Conservation (phyloP, 495 filamentous ascomycete species). For the Neurospora terricola region DNA sequence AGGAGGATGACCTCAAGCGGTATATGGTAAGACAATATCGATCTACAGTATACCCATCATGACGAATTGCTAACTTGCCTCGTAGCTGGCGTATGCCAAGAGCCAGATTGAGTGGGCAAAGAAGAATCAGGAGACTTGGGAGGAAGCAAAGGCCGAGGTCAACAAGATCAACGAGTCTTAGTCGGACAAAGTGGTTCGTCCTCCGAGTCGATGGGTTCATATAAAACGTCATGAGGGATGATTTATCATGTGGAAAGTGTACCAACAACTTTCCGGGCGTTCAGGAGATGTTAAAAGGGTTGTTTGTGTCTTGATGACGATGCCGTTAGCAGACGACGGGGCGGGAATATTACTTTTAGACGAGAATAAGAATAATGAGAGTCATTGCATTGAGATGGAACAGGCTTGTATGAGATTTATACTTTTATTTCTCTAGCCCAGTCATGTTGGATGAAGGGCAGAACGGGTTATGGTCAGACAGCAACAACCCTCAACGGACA, state of each 20-base stretch:
- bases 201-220: background rate
- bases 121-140: conserved; percentile 93
- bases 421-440: background rate
- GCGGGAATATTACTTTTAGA: background rate
- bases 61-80: conserved; percentile 11
- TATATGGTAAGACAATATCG: conserved; percentile 70
- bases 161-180: conserved; percentile 64
- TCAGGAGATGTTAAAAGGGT: background rate
- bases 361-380: background rate
- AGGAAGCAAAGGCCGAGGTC: conserved; percentile 87
- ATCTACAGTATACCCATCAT: background rate
- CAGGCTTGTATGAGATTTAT: background rate
- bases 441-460: background rate
- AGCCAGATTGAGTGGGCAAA: conserved; percentile 98
- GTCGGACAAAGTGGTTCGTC: background rate
- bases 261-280: background rate
- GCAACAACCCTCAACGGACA: background rate
- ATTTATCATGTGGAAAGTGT: background rate
- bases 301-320: background rate
- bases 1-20: conserved; percentile 83
- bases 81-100: conserved; percentile 80
- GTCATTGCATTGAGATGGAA: background rate
- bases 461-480: background rate
- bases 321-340: background rate
- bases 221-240: background rate